Evolutionary conservation across 2,329 filamentous ascomycete species (phyloP), one percentile per base, ranked within the genome.

Genomic region (Calonectria hongkongensis): DNA sequence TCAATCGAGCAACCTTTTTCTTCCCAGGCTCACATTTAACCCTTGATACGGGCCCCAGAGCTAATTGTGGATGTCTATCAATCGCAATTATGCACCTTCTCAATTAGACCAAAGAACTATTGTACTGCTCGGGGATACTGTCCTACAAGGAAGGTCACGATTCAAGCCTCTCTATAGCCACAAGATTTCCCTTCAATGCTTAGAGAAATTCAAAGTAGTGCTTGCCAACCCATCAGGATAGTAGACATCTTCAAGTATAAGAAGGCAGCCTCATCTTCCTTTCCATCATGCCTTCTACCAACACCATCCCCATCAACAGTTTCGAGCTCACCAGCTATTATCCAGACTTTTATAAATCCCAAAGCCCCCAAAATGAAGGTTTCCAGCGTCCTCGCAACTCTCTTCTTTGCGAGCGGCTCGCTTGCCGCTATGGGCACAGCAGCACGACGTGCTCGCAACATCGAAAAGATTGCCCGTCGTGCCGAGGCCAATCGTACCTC

Each of bases 371-470:
- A 21, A 13, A 70, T 70, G 67, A 70, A 70, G 48, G 16, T 33
- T 39, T 70, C 48, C 36, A 62, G 47, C 30, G n/a, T 70, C 18
- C 39, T 70, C n/a, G 28, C 67, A n/a, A 48, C 67, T 30, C 45
- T 70, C 16, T 33, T 56, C 28, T 70, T 64, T 6, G 58, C 58
- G 28, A 70, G 67, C n/a, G 67, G 58, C 58, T 70, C 67, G 15
- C 47, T 70, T 41, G 67, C 67, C 3, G 67, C 67, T 48, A 41
- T 63, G 36, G 67, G 67, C 27, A 70, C 67, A 21, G 67, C 62
- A n/a, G 58, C 58, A 28, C 47, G 67, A 47, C 67, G 67, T 48
- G 58, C 58, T 33, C 67, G 58, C 67, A 51, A 56, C 41, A 50
- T 50, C 21, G 67, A 64, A 48, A 70, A 70, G 25, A 54, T 70